Evolutionary conservation across 306 rosid genomes (phyloP).

Genomic region (Sophora flavescens): DNA sequence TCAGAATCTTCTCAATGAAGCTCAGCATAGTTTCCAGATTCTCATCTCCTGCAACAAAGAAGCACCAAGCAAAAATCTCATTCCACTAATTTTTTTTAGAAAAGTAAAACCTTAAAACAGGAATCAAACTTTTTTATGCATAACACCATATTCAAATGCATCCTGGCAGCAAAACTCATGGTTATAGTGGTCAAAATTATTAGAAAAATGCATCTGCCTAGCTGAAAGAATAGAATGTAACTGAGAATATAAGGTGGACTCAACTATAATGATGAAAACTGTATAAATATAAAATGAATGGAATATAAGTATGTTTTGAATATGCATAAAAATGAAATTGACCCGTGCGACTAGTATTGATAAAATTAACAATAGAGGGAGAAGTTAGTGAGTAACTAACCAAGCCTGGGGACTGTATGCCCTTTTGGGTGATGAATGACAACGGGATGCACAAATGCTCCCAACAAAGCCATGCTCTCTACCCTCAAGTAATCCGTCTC

Average conservation of each 20-base stretch:
- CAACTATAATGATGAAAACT: too few relatives aligned
- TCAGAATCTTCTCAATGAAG: constrained; percentile 50
- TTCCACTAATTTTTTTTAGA: neutral
- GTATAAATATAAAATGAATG: too few relatives aligned
- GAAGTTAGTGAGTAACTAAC: constrained; percentile 33
- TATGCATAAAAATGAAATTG: too few relatives aligned
- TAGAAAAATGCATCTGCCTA: too few relatives aligned
- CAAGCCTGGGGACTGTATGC: constrained; percentile 59
- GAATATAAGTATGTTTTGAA: too few relatives aligned
- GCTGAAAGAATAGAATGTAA: too few relatives aligned
- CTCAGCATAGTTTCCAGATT: constrained; percentile 44
- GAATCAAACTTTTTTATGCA: neutral
- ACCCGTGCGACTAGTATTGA: too few relatives aligned
- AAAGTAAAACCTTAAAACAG: too few relatives aligned
- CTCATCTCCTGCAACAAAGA: constrained; percentile 47
- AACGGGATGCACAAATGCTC: constrained; percentile 54
- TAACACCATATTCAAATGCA: constrained; percentile 6
- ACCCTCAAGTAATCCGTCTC: constrained; percentile 55
- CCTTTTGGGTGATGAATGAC: constrained; percentile 63
- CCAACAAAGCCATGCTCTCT: constrained; percentile 53
- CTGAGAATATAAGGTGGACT: too few relatives aligned
- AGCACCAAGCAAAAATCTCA: neutral
- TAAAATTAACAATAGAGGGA: too few relatives aligned
- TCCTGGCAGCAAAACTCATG: neutral
- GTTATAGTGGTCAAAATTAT: neutral